Base-by-base conservation (phyloP, 768 basidiomycete genomes). In the Agaricus subrufescens region DNA sequence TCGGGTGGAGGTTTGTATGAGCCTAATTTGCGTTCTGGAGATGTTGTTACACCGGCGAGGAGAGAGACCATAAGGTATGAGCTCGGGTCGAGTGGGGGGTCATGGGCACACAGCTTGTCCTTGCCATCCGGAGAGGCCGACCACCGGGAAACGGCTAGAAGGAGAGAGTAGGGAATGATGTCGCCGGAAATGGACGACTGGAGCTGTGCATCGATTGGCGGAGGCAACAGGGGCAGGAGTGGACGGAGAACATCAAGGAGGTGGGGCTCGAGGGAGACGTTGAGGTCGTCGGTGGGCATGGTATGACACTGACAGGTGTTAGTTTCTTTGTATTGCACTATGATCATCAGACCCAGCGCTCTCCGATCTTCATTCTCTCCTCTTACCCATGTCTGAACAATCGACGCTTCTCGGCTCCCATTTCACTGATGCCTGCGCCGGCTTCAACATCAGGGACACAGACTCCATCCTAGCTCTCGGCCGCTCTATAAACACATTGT, bases 21-120 rank as follows among this genome's bases (percentile, higher is more conserved):
- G 31, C 84, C 84, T 58, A 90, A 88, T 37, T 76, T 83, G 52
- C 86, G 81, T 56, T 88, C 83, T 23, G 91, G 91, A 5, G 89
- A 89, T n/a, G 90, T 86, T 44, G 77, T 81, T 5, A 85, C 78
- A 38, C 91, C 91, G 14, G 91, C 89, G 4, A 94, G 81, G 37
- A 94, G 73, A 19, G 89, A 72, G 39, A 91, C 71, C 83, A 90
- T 91, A 5, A 77, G 72, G 66, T 89, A 92, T 12, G 78, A 73
- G 23, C 71, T 70, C 4, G 82, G 71, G 56, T 83, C 69, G 46
- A 91, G 71, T 1, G 74, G 69, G 48, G 70, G 63, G 46, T 72
- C 70, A 37, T 66, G 62, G 30, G 19, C 29, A 3, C 27, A 7
- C 50, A 82, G 72, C 48, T 66, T 61, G 11, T 65, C 59, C 37